phyloP scores from a whole-genome alignment of 2,329 filamentous ascomycete species.

The Pseudopithomyces chartarum region DNA sequence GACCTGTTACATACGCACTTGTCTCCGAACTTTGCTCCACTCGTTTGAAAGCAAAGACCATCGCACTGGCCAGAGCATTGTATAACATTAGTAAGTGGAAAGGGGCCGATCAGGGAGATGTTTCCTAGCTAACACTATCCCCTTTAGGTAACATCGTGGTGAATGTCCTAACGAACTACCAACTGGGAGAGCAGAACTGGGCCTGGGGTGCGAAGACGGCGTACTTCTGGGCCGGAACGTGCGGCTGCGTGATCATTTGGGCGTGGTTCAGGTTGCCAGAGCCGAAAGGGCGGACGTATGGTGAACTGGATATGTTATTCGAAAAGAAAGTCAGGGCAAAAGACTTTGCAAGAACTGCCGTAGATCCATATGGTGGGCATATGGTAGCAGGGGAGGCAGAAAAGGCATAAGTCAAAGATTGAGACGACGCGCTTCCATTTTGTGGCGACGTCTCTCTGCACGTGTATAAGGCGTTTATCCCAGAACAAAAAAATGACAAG shows the following conservation, averaged over 20 bases:
- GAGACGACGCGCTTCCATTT: neutral
- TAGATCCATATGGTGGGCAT: slow-evolving; percentile 23
- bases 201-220: slow-evolving; percentile 83
- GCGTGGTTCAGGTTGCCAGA: slow-evolving; percentile 81
- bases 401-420: slow-evolving; percentile 21
- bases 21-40: slow-evolving; percentile 81
- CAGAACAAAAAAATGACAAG: neutral
- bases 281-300: slow-evolving; percentile 77
- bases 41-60: slow-evolving; percentile 82
- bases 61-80: slow-evolving; percentile 78
- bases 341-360: slow-evolving; percentile 28
- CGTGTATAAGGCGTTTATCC: no score
- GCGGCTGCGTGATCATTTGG: slow-evolving; percentile 77
- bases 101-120: no score
- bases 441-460: neutral
- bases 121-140: no score
- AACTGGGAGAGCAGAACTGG: slow-evolving; percentile 63
- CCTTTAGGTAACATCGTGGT: slow-evolving; percentile 69
- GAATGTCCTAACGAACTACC: slow-evolving; percentile 68
- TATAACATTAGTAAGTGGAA: slow-evolving; percentile 64
- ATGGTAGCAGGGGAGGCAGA: slow-evolving; percentile 16
- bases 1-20: slow-evolving; percentile 83
- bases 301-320: slow-evolving; percentile 82
- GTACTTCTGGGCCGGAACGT: slow-evolving; percentile 83
- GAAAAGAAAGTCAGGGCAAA: slow-evolving; percentile 52